Percentiles rank a stretch among this genome's conserved stretches.
phyloP scores from a whole-genome alignment of 2,329 filamentous ascomycete genomes.

The Penicillium glabrum region DNA sequence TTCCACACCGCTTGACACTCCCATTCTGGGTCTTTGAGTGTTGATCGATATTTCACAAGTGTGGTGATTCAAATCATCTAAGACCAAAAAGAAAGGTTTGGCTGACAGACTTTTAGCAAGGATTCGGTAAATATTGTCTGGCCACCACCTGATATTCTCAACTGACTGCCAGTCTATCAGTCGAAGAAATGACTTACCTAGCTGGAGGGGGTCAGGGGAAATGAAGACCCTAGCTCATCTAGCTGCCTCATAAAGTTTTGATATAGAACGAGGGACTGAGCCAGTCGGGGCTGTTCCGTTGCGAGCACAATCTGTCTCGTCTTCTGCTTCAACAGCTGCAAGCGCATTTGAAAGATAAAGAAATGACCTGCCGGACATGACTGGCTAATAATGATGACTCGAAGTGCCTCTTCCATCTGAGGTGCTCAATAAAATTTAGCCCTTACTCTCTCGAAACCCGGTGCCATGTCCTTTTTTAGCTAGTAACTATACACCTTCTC shows the following conservation, averaged over 20 bases:
- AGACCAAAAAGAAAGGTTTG: slow-evolving; percentile 38
- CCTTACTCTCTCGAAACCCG: too few species aligned
- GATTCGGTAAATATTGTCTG: slow-evolving; percentile 31
- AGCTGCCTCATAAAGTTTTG: slow-evolving; percentile 32
- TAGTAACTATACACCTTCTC: too few species aligned
- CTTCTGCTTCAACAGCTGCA: slow-evolving; percentile 37
- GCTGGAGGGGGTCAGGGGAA: slow-evolving; percentile 20
- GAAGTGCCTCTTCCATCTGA: slow-evolving; percentile 41
- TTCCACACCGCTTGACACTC: slow-evolving; percentile 36
- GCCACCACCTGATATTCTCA: slow-evolving; percentile 34
- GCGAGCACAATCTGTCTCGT: slow-evolving; percentile 20
- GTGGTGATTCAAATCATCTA: slow-evolving; percentile 38
- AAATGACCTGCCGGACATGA: slow-evolving; percentile 28
- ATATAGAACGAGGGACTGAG: slow-evolving; percentile 27
- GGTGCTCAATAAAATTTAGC: slow-evolving; percentile 32
- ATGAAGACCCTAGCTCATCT: slow-evolving; percentile 29
- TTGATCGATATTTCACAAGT: slow-evolving; percentile 38
- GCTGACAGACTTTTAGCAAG: slow-evolving; percentile 23
- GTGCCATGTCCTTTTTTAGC: too few species aligned
- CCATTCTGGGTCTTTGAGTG: slow-evolving; percentile 40
- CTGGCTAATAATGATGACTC: slow-evolving; percentile 24
- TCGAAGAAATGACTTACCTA: slow-evolving; percentile 12
- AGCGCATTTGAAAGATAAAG: slow-evolving; percentile 37
- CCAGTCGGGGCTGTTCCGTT: neutral
- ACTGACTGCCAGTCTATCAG: slow-evolving; percentile 31